Conservation (phyloP, 345 rosid genomes). For the Citrus mangshanensis region DNA sequence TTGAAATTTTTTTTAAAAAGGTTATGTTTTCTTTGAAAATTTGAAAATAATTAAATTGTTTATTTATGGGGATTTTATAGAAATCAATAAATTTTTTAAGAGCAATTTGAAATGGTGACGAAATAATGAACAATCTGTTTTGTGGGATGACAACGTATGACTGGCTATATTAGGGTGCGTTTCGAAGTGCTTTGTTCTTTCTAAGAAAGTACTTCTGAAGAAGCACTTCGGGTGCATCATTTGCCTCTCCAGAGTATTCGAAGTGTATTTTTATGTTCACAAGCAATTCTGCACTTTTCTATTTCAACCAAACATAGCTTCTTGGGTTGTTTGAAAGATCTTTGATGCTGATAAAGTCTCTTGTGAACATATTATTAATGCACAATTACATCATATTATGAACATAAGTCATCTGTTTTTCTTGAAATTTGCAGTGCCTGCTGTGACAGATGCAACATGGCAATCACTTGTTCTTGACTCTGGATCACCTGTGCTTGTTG, state of each 20-base stretch:
- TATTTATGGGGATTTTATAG: not conserved
- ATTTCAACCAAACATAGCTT: not conserved
- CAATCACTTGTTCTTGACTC: constrained; percentile 57
- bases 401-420: not conserved
- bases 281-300: not conserved
- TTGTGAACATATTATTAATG: not conserved
- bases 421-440: constrained; percentile 37
- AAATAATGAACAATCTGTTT: not conserved
- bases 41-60: not conserved
- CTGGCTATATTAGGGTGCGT: not conserved
- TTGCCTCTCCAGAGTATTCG: not conserved
- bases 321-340: not conserved
- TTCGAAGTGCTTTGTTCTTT: not conserved
- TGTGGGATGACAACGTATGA: not conserved
- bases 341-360: not conserved
- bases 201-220: not conserved
- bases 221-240: not conserved
- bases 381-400: not conserved
- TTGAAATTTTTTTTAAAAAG: not conserved
- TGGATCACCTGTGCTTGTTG: constrained; percentile 56
- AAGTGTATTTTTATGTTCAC: not conserved
- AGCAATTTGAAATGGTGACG: not conserved
- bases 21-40: too few relatives aligned
- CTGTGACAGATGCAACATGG: constrained; percentile 57
- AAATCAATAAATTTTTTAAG: not conserved